Evolutionary conservation across 1,139 yeast species (phyloP), one percentile per base, ranked within the genome.

Genomic region (Zygosaccharomyces sapae): DNA sequence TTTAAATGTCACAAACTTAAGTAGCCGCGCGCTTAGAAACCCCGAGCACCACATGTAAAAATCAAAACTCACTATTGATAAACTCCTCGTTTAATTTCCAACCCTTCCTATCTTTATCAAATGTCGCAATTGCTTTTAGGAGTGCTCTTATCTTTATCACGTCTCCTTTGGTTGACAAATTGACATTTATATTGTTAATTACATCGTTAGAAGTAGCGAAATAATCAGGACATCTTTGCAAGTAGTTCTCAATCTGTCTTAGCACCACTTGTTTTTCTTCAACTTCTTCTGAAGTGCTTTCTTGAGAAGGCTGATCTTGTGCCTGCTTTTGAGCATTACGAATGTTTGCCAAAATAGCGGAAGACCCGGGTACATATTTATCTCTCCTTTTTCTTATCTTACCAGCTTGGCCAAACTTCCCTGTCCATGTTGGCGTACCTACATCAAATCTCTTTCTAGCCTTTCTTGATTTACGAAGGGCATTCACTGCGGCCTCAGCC

Each of bases 401-500:
- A 48, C 96, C 96, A 0, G 96, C 96, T 19, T 72, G 66, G 0
- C 98, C 98, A 70, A 84, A 88, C 56, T 79, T 79, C 0, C 98
- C 98, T 0, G 98, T 92, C 95, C 97, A 92, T 0, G 98, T 92
- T 0, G 97, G 97, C 0, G 86, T 82, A 3, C 96, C 96, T 25
- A 89, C 73, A 30, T 77, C 78, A 20, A 80, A 80, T 51, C 73
- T 75, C 45, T 87, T 74, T 0, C 96, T 79, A 25, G 72, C 69
- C 48, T 71, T 76, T 43, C 96, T 69, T 0, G 96, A 87, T 50
- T 77, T 76, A 48, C 80, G 74, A 49, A 92, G 69, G 0, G 90
- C 89, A 18, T 75, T 74, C 0, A 90, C 81, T 0, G 97, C 97
- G 30, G 81, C 81, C 33, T 73, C 74, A 0, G 97, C 97, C 20